Evolutionary conservation across 2,329 filamentous ascomycete species (phyloP), one percentile per base, ranked within the genome.

Genomic region (Diplodia seriata): DNA sequence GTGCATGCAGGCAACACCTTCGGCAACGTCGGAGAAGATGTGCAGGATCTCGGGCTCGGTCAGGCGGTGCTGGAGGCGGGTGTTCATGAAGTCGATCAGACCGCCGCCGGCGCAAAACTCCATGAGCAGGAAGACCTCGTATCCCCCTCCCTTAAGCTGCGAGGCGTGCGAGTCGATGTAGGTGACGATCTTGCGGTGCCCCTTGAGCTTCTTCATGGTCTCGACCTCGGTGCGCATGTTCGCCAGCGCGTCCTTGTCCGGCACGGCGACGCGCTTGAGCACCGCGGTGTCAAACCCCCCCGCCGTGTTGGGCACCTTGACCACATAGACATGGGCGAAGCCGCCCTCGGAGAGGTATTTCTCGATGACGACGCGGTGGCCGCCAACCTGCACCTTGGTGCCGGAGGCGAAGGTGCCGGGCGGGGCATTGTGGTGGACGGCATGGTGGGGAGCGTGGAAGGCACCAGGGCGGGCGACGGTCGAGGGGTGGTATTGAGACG

Each of bases 41-140:
- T 94, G 91, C 74, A 99, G 84, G 73, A 99, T 97, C 84, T 99
- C 95, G 61, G 95, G 94, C 82, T 99, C 95, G 43, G 94, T 99
- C 79, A 99, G 85, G 62, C 95, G 91, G 79, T 99, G 94, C 81
- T 99, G 95, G 74, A 99, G 83, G 65, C 95, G 89, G 43, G 95
- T 99, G 81, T 99, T 99, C 95, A 99, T 99, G 79, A 98, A 99
- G 82, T 99, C 95, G 78, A 99, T 99, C 77, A 99, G 82, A 43
- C 95, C 94, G 71, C 95, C 95, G 62, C 95, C 95, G 75, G 91
- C 89, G 82, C 95, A 99, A 80, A 90, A 97, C 78, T 99, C 95
- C 95, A 99, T 99, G 71, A 99, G 89, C 76, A 99, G 80, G 76
- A 99, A 99, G 68, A 99, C 95, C 83, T 99, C 95, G 79, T 97